Base-by-base conservation (phyloP, 306 rosid species). In the Acacia crassicarpa region DNA sequence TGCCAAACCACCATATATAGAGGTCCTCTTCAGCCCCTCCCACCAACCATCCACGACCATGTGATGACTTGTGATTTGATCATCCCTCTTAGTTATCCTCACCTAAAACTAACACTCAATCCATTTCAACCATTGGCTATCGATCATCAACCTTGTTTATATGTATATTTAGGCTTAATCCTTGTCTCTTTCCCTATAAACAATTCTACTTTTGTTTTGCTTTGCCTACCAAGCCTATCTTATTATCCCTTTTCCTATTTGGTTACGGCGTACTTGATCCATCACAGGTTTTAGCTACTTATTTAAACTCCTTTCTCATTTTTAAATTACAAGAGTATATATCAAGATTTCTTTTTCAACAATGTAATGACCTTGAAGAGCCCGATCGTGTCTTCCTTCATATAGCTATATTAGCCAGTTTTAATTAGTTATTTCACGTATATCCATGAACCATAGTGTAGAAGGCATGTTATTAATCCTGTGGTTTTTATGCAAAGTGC, bases 91-190 rank as follows among this genome's bases (percentile, higher is more conserved):
- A n/a, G 38, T 59, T 45, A 45, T 45, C 54, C 83, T 48, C 25
- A 25, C 65, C 80, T 48, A 49, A 79, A 82, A 79, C 43, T 71
- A 49, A 75, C 88, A 79, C 80, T 77, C 82, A 70, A 74, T 75
- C 67, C 67, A 44, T 78, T 61, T 67, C 68, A 4, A 53, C 79
- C 19, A 58, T 48, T 75, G 66, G 46, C 58, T 51, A 19, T 68
- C 74, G 45, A 78, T 45, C 32, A 3, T 16, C 58, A 20, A 5
- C 19, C n/a, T 16, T 16, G 15, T 13, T 46, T 11, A 46, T 3
- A 45, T 30, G 1, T 30, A 30, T 49, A 17, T 51, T 1, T 22
- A 27, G 69, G 40, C 49, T 11, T 19, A 43, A 22, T 30, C 71
- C 44, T 30, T 59, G 23, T 23, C 32, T 23, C 33, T 59, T 11